Evolutionary conservation across 331 rosid genomes (phyloP), one percentile per base, ranked within the genome.

Genomic region (Malus hybrid): DNA sequence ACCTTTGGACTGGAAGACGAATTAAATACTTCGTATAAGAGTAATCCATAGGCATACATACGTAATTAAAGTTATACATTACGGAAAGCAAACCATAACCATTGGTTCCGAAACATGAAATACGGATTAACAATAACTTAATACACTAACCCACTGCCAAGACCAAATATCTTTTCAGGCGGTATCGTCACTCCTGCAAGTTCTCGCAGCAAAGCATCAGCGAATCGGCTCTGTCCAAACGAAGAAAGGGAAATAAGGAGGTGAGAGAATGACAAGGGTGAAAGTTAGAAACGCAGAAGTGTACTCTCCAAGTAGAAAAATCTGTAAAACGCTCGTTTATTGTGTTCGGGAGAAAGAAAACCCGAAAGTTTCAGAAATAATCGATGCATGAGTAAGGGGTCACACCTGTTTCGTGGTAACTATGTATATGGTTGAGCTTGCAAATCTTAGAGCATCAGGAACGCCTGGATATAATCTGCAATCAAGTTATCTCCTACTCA

Each of bases 401-500:
- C 68, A 71, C 64, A 90, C 97, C 96, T 91, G 97, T 81, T 93
- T 93, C 12, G 94, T 91, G 83, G 97, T 93, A 76, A 91, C 98
- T 73, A 93, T 83, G 79, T 85, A 93, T 71, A 93, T 80, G 29
- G 87, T 93, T 15, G 98, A 93, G 91, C 93, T 93, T 73, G 97
- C 85, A 78, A 91, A 91, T 78, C 79, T 88, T 36, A 93, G 73
- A 24, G 98, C 98, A 77, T 93, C 97, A 42, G 97, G 70, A 74
- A 91, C 97, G 39, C 97, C 96, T 30, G 98, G 98, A 82, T 93
- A 91, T 34, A 93, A 70, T 85, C 98, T 93, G 84, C 70, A 77
- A 46, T 26, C 10, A 68, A 82, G 44, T 20, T 55, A 68, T 78
- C 58, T 33, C 11, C 46, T 10, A 63, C 69, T 81, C 70, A 74